phyloP scores from a whole-genome alignment of 345 rosid species.

The Syzygium aqueum region DNA sequence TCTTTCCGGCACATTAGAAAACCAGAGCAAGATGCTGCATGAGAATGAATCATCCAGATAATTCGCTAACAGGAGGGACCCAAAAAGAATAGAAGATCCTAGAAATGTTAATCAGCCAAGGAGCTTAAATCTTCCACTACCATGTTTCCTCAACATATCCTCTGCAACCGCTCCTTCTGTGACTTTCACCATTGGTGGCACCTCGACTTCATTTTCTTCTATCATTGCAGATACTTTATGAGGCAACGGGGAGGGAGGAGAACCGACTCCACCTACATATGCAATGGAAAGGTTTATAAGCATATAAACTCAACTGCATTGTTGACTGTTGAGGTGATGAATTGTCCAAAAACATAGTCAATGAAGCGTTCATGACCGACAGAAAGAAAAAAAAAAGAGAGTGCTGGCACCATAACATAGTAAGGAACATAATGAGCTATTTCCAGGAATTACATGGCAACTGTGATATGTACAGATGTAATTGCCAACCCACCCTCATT shows the following conservation, averaged over 20 bases:
- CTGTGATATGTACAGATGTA: constrained; percentile 84
- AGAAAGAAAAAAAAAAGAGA: not conserved
- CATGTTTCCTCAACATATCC: not conserved
- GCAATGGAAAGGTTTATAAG: not conserved
- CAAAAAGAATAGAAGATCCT: not conserved
- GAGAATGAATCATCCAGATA: not conserved
- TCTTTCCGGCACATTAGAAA: not conserved
- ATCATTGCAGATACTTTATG: not conserved
- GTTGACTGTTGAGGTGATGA: not conserved
- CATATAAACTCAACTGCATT: not conserved
- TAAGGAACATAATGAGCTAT: not conserved
- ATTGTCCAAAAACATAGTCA: not conserved
- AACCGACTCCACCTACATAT: constrained; percentile 56
- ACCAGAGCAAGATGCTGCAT: not conserved
- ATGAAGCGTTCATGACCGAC: not conserved
- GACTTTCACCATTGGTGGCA: not conserved
- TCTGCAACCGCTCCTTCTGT: not conserved
- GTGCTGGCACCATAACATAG: not conserved
- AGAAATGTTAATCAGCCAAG: not conserved
- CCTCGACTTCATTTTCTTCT: not conserved
- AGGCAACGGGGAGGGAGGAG: constrained; percentile 25
- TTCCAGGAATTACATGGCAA: constrained; percentile 67
- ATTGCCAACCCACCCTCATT: constrained; percentile 50
- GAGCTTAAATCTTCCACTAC: not conserved
- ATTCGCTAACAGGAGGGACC: not conserved